Percentiles rank a stretch among this genome's conserved stretches.
Evolutionary conservation across 2,329 filamentous ascomycete genomes (phyloP).

Genomic region (Tricladium varicosporioides): DNA sequence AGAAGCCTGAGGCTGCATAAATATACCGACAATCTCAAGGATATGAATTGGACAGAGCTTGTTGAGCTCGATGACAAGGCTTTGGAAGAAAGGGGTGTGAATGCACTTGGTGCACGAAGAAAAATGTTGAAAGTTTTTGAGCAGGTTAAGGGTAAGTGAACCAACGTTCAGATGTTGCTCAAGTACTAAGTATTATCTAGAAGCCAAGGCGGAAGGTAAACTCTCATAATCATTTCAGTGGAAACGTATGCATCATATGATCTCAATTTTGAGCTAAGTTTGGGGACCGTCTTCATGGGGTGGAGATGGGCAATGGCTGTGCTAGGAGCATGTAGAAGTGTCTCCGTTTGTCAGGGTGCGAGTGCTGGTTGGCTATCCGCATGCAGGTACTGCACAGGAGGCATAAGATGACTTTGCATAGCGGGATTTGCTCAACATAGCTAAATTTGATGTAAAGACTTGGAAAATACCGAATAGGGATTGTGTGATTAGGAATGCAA

Average conservation of each 20-base stretch:
- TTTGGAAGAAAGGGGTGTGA: conserved; percentile 88
- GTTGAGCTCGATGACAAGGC: conserved; percentile 91
- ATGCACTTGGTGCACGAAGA: conserved; percentile 87
- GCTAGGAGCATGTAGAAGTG: conserved; percentile 9
- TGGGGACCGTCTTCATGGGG: not conserved
- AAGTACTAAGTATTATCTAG: conserved; percentile 41
- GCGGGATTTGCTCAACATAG: not conserved
- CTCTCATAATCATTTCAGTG: conserved; percentile 42
- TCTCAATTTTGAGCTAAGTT: not conserved
- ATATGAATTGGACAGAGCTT: conserved; percentile 93
- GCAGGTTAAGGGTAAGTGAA: conserved; percentile 72
- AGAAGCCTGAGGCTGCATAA: conserved; percentile 94
- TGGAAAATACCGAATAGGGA: not conserved
- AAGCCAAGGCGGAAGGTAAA: conserved; percentile 74
- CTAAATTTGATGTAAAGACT: conserved; percentile 6
- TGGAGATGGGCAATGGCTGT: conserved; percentile 9
- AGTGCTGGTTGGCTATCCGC: conserved; percentile 6
- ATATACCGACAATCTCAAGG: conserved; percentile 97
- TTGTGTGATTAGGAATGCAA: not conserved
- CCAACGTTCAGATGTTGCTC: not conserved
- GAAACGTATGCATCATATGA: not conserved
- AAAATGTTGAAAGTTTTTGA: conserved; percentile 99
- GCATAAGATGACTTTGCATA: not conserved
- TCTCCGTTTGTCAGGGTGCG: conserved; percentile 10
- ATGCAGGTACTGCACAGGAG: not conserved